Conservation (phyloP, 2,329 filamentous ascomycete species). For the Cadophora luteo-olivacea region DNA sequence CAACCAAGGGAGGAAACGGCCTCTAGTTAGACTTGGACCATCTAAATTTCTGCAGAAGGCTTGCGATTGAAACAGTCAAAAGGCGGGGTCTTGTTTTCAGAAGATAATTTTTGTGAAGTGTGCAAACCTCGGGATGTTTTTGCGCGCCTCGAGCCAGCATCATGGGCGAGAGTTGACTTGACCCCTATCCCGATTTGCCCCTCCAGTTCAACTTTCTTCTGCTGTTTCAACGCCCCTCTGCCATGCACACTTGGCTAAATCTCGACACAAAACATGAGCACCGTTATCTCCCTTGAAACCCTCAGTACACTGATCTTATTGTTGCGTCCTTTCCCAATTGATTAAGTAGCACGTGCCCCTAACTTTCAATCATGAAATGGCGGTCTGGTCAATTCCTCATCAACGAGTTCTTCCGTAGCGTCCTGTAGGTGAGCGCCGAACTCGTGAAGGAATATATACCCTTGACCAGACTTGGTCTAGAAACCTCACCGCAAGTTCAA, state of each 20-base stretch:
- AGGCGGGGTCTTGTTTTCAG: not conserved
- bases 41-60: not conserved
- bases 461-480: constrained; percentile 11
- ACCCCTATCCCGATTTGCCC: not conserved
- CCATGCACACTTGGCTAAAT: not conserved
- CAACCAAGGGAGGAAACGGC: constrained; percentile 6
- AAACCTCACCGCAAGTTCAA: constrained; percentile 26
- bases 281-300: not conserved
- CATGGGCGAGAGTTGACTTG: too few relatives aligned
- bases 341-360: not conserved
- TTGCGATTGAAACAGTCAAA: not conserved
- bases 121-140: not conserved
- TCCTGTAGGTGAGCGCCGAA: constrained; percentile 8
- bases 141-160: not conserved
- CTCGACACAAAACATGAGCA: not conserved
- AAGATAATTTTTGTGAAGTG: not conserved
- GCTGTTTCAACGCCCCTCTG: not conserved
- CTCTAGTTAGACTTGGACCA: not conserved
- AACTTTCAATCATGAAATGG: constrained; percentile 22
- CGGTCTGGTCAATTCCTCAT: constrained; percentile 27
- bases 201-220: not conserved
- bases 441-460: not conserved
- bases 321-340: not conserved
- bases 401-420: constrained; percentile 16
- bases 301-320: not conserved